Percentiles rank a stretch among this genome's conserved stretches.
Evolutionary conservation across 768 basidiomycete species (phyloP).

Genomic region (Kwoniella sp.): DNA sequence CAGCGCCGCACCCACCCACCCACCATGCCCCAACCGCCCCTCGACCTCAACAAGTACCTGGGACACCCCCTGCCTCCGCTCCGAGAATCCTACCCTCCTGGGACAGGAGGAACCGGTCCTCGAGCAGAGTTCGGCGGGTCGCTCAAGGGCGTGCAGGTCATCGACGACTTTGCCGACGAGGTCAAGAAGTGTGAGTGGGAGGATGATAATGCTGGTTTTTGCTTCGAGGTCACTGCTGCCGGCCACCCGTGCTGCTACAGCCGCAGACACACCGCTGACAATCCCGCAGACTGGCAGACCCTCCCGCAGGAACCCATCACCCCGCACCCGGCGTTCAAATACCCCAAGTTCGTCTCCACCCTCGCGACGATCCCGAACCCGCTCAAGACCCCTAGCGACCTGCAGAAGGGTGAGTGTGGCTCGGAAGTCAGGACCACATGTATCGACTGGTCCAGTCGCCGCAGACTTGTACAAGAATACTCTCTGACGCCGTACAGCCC

Average conservation of each 20-base stretch:
- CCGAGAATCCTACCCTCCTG: conserved; percentile 47
- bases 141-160: conserved; percentile 40
- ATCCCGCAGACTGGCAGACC: conserved; percentile 30
- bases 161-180: conserved; percentile 40
- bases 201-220: neutral
- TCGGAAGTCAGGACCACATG: too few species aligned
- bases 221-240: too few species aligned
- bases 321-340: conserved; percentile 48
- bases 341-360: conserved; percentile 46
- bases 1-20: too few species aligned
- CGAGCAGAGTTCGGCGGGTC: conserved; percentile 36
- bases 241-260: too few species aligned
- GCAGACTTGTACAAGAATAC: too few species aligned
- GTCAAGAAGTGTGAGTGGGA: conserved; percentile 42
- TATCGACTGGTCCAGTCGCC: too few species aligned
- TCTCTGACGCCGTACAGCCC: conserved; percentile 26
- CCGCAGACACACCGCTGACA: too few species aligned
- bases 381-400: conserved; percentile 43
- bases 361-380: conserved; percentile 29
- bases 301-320: conserved; percentile 41
- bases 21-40: conserved; percentile 49
- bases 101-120: conserved; percentile 41
- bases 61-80: conserved; percentile 37
- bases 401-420: conserved; percentile 44
- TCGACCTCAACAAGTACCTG: conserved; percentile 46